Base-by-base conservation (phyloP, 306 rosid species). In the Begonia fuchsioides region DNA sequence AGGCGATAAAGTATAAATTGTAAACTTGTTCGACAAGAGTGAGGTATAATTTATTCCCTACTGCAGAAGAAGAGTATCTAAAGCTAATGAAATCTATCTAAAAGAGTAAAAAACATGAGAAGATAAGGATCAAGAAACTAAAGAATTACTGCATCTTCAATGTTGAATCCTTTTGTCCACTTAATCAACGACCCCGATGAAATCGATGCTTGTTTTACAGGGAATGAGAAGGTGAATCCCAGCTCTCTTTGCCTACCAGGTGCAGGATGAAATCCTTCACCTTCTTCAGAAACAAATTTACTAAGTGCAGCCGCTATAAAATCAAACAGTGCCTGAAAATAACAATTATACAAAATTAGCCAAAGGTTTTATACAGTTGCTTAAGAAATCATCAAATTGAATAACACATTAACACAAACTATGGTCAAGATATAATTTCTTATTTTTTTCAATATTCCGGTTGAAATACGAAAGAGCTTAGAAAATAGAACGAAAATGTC, bases 161-260 rank as follows among this genome's bases (percentile, higher is more conserved):
- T 77, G 58, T 55, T 68, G 79, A 92, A 92, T 56, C 98, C 98
- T 61, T 92, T 92, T 11, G 96, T 82, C 98, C 98, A 92, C 74
- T 70, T 92, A 50, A 92, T 75, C 39, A 92, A 79, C 51, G 73
- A 69, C 64, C 99, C 99, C 3, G 96, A 82, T 59, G 94, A 68
- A 67, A 92, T 77, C 56, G 99, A 92, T 49, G 82, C 65, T 62
- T 92, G 99, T 73, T 71, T 81, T 68, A 92, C 96, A 9, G 99
- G 99, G 68, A 92, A 92, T 11, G 99, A 92, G 76, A 92, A 86
- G 57, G 99, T 92, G 63, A 92, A 92, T 58, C 99, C 99, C 17
- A 86, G 70, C 64, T 92, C 99, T 68, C 99, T 85, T 68, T 82
- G 85, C 71, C 80, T 82, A 41, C 83, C 94, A 20, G 86, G 75